These are phyloP conservation scores for Ceriops zippeliana DNA, from an alignment of 345 rosid genomes.

Conservation along the genomic window DNA sequence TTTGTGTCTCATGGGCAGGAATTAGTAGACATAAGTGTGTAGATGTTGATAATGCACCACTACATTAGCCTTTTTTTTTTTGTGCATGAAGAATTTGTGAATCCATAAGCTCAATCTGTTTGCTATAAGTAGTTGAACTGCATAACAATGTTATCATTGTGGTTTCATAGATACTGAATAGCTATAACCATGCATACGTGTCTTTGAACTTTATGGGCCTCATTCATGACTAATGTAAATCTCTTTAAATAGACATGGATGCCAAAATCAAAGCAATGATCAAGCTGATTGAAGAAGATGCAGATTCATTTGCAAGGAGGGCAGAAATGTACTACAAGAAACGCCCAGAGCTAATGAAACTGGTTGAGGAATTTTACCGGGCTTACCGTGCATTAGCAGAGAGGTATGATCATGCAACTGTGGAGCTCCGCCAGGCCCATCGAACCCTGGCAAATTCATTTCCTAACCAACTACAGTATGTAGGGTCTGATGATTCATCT, in stretches of 20 bases:
- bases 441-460: slow-evolving; percentile 33
- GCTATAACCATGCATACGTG: background rate
- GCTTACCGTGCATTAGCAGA: slow-evolving; percentile 81
- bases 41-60: slow-evolving; percentile 1
- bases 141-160: background rate
- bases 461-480: slow-evolving; percentile 30
- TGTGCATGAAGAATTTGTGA: background rate
- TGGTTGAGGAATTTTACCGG: slow-evolving; percentile 77
- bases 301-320: slow-evolving; percentile 82
- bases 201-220: background rate
- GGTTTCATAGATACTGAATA: background rate
- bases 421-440: slow-evolving; percentile 46
- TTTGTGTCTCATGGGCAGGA: too few relatives aligned
- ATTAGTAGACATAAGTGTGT: background rate
- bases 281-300: slow-evolving; percentile 84
- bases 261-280: slow-evolving; percentile 67
- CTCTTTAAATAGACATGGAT: slow-evolving; percentile 66
- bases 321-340: slow-evolving; percentile 84
- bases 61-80: background rate
- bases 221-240: background rate
- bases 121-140: background rate
- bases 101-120: background rate
- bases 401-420: slow-evolving; percentile 79
- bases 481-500: slow-evolving; percentile 16
- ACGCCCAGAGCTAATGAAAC: slow-evolving; percentile 69